These are phyloP conservation scores for Linaria vulgaris DNA, from an alignment of 257 asterid genomes.

Conservation along the genomic window DNA sequence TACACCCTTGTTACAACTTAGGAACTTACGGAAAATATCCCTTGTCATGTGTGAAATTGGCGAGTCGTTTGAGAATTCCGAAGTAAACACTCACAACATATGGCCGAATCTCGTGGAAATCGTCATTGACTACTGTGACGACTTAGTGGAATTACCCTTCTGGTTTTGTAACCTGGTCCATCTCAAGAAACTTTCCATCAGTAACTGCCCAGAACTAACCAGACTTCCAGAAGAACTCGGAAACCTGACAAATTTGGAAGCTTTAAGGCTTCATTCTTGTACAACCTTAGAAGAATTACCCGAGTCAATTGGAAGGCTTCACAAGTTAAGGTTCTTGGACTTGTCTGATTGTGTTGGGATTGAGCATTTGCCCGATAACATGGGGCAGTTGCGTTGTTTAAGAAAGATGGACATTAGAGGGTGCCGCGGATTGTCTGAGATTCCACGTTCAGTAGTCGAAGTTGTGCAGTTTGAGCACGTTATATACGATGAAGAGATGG, in stretches of 20 bases:
- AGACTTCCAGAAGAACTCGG: constrained; percentile 34
- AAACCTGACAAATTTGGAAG: constrained; percentile 29
- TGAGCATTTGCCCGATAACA: constrained; percentile 18
- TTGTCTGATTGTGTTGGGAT: constrained; percentile 36
- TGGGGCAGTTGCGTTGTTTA: constrained; percentile 27
- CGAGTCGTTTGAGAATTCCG: constrained; percentile 28
- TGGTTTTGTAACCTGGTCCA: constrained; percentile 25
- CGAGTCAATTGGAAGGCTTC: constrained; percentile 28
- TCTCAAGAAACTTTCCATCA: constrained; percentile 35
- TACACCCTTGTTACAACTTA: constrained; percentile 20
- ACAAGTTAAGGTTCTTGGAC: constrained; percentile 25
- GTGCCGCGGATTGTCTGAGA: constrained; percentile 24
- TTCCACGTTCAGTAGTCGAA: constrained; percentile 27
- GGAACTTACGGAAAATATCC: constrained; percentile 33
- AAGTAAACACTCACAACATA: background rate
- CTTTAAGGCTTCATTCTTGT: constrained; percentile 36
- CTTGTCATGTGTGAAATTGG: constrained; percentile 30
- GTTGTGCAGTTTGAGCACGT: constrained; percentile 29
- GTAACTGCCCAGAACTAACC: constrained; percentile 33
- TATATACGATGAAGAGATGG: constrained; percentile 34
- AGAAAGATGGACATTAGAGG: constrained; percentile 31
- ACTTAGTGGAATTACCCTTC: constrained; percentile 30
- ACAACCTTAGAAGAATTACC: constrained; percentile 26
- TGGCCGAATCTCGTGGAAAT: constrained; percentile 41
- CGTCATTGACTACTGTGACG: constrained; percentile 34